These are phyloP conservation scores for Nannizzia gypsea DNA, from an alignment of 2,329 filamentous ascomycete genomes.

Conservation along the genomic window DNA sequence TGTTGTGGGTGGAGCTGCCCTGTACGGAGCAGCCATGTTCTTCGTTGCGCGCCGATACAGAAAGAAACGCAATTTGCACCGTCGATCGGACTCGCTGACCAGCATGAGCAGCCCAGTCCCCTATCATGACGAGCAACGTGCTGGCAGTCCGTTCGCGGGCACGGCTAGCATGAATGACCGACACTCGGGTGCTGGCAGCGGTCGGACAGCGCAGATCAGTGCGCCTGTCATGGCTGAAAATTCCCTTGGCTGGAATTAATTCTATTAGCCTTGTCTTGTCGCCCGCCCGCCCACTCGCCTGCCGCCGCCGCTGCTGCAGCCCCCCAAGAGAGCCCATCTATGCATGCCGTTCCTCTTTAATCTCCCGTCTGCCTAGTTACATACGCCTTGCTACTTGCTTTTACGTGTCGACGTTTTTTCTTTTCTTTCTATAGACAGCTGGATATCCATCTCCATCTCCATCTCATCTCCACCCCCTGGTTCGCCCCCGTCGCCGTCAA, in stretches of 20 bases:
- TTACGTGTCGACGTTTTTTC: slow-evolving; percentile 1
- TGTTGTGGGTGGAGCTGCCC: slow-evolving; percentile 63
- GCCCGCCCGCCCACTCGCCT: too few relatives aligned
- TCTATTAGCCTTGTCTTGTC: slow-evolving; percentile 45
- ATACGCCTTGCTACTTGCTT: neutral
- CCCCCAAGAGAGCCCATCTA: neutral
- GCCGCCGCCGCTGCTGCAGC: neutral
- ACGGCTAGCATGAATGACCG: slow-evolving; percentile 39
- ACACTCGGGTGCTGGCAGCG: slow-evolving; percentile 52
- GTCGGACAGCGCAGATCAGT: slow-evolving; percentile 63
- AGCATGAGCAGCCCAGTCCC: slow-evolving; percentile 46
- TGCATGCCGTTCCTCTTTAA: slow-evolving; percentile 1
- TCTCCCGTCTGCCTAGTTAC: neutral
- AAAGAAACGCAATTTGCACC: slow-evolving; percentile 66
- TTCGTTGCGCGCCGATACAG: slow-evolving; percentile 83
- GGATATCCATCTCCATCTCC: neutral
- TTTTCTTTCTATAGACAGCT: neutral
- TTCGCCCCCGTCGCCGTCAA: too few relatives aligned
- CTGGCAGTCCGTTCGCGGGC: slow-evolving; percentile 35
- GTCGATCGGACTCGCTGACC: slow-evolving; percentile 62
- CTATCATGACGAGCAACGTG: slow-evolving; percentile 37
- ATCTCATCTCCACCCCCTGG: neutral
- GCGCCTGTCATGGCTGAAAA: slow-evolving; percentile 88
- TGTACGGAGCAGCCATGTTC: slow-evolving; percentile 94
- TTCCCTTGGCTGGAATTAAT: slow-evolving; percentile 91